Base-by-base conservation (phyloP, 257 asterid genomes). In the Solanum chiquidenum region DNA sequence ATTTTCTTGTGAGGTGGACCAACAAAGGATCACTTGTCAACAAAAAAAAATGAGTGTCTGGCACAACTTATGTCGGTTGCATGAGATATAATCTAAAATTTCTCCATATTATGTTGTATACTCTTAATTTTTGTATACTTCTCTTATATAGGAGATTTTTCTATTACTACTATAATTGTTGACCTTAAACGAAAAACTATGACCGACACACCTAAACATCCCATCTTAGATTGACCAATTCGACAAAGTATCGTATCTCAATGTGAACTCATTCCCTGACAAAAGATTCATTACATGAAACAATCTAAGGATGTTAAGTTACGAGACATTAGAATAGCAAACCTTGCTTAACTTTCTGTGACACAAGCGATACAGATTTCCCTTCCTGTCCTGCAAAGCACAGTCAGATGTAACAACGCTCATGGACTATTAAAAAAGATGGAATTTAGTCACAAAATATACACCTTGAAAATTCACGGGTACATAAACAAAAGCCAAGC, bases 381-480 rank as follows among this genome's bases (percentile, higher is more conserved):
- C 99, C 99, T 92, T 97, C 99, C 92, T 93, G 94, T 52, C 99
- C 99, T 97, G 97, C 82, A 89, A 90, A 86, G 77, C 83, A 84
- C 49, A 85, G 31, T 74, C 12, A 64, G 83, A 74, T 86, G 75
- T 77, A 52, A 86, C 85, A 49, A 49, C 9, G 5, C 68, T 82
- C 69, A 49, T 49, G 85, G 69, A 82, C 85, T 27, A 14, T 9
- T 29, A 82, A 82, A 29, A 18, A 5, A 16, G 44, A 49, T 27
- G 42, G 69, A 46, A 82, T 49, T 27, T 29, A 29, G 34, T 82
- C 49, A 46, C 69, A 82, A 29, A 80, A 18, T 49, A 49, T 94
- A 72, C 62, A 93, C 99, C 99, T 93, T 97, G 98, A 91, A 95
- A 95, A 90, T 97, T 97, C 85, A 94, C 97, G 33, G 99, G 99